Base-by-base conservation (phyloP, 2,329 filamentous ascomycete genomes). In the Trichoderma harzianum region DNA sequence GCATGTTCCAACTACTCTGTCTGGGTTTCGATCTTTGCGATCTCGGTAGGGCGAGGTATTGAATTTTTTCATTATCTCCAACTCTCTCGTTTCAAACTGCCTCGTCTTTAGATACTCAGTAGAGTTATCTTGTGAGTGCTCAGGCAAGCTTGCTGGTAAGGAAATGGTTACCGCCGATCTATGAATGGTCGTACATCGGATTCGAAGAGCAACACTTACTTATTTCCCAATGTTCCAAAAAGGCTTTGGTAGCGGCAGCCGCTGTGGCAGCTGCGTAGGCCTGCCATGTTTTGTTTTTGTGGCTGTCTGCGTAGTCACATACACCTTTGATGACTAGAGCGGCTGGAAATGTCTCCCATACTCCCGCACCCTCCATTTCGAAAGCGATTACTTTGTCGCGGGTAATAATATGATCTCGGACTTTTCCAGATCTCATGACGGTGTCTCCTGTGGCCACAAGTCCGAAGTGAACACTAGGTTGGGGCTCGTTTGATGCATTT, bases 401-500 rank as follows among this genome's bases (percentile, higher is more conserved):
- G 7, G 72, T 34, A 6, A 79, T 75, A 21, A 83, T 73, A 0
- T 28, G 10, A 63, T 84, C 82, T 16, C 83, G 77, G 3, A 78
- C 70, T n/a, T 74, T 63, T 5, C 78, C 79, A 12, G 79, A 80
- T 58, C 81, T 83, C 73, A 85, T 81, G 1, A 84, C 80, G 6
- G 75, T 76, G 58, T 84, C 78, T 14, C 78, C 81, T 2, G 82
- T 26, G 0, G 63, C 63, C 0, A 66, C 24, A 11, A 51, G 43
- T 0, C 63, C 43, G 1, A 66, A 24, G 6, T 53, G 28, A 1
- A 66, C 24, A 21, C 0, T 1, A 1, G 32, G 24, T 1, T 16
- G 21, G 1, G 47, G 1, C 14, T 53, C 47, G 3, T 14, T 14
- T 24, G 21, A 24, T 24, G 5, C 0, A 0, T 53, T 1, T 51